Conservation (phyloP, 768 basidiomycete species). For the Paxillus rubicundulus region DNA sequence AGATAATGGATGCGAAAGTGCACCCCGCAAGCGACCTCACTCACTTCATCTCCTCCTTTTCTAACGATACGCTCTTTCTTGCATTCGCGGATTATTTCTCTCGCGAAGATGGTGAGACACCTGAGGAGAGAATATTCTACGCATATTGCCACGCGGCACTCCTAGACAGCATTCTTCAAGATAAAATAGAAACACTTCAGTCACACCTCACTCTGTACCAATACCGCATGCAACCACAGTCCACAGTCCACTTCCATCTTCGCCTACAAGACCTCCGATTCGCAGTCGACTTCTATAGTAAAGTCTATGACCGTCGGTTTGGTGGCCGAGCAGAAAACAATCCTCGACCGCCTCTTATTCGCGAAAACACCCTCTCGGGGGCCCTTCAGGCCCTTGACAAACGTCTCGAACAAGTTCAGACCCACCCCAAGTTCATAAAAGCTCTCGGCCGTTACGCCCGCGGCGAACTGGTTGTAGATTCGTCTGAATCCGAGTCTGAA, state of each 20-base stretch:
- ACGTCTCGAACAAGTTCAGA: conserved; percentile 45
- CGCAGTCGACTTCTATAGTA: conserved; percentile 72
- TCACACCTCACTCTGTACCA: conserved; percentile 71
- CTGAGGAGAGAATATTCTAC: conserved; percentile 60
- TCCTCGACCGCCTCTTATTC: conserved; percentile 61
- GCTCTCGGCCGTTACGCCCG: conserved; percentile 55
- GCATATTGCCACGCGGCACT: conserved; percentile 73
- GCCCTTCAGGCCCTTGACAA: conserved; percentile 62
- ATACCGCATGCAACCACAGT: conserved; percentile 59
- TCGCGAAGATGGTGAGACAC: conserved; percentile 55
- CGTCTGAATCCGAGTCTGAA: conserved; percentile 6
- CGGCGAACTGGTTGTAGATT: conserved; percentile 43
- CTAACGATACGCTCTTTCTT: conserved; percentile 75
- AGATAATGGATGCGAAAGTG: conserved; percentile 60
- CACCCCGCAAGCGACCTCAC: conserved; percentile 74
- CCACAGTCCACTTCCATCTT: conserved; percentile 61
- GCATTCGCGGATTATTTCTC: conserved; percentile 81
- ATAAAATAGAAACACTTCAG: conserved; percentile 78
- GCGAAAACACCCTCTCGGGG: conserved; percentile 69
- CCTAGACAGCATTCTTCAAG: conserved; percentile 87
- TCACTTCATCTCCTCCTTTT: conserved; percentile 85
- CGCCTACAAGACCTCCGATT: conserved; percentile 73
- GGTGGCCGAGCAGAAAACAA: conserved; percentile 70
- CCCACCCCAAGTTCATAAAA: conserved; percentile 15
- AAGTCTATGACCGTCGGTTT: conserved; percentile 71